Percentiles rank a stretch among this genome's conserved stretches.
Evolutionary conservation across 495 filamentous ascomycete genomes (phyloP).

Genomic region (Clavariopsis aquatica): DNA sequence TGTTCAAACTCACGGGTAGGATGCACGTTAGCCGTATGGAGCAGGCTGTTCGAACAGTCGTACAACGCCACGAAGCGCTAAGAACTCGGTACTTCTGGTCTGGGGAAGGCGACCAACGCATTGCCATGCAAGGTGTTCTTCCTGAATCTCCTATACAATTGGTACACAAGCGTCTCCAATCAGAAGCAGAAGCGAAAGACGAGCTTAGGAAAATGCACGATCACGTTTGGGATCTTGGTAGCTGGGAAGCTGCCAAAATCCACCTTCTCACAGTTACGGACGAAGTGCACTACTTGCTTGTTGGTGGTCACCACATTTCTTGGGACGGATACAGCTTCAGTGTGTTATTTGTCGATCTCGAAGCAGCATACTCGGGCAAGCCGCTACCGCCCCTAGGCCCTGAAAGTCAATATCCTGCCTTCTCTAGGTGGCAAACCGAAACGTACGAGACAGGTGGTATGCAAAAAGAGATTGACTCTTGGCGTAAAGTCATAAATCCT

Average conservation of each 20-base stretch:
- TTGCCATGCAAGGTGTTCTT: too few relatives aligned
- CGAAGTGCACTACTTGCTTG: background rate
- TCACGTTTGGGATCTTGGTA: background rate
- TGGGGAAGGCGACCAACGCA: too few relatives aligned
- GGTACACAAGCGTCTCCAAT: too few relatives aligned
- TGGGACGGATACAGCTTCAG: slow-evolving; percentile 1
- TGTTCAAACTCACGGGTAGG: too few relatives aligned
- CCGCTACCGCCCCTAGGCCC: background rate
- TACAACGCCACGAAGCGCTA: too few relatives aligned
- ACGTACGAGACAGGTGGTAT: background rate
- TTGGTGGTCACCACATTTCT: slow-evolving; percentile 7
- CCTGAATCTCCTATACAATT: too few relatives aligned
- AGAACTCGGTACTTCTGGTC: too few relatives aligned
- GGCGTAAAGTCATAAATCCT: background rate
- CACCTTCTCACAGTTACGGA: background rate
- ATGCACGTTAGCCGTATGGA: too few relatives aligned
- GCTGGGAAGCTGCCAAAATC: background rate
- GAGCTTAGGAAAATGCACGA: too few relatives aligned
- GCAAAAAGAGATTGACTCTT: background rate
- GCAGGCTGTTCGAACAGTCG: too few relatives aligned
- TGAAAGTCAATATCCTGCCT: background rate
- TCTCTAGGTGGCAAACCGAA: background rate
- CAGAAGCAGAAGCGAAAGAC: too few relatives aligned
- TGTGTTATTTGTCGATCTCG: background rate
- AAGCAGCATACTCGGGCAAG: background rate